Evolutionary conservation across 1,139 yeast genomes (phyloP).

Genomic region (Taiozyma sp.): DNA sequence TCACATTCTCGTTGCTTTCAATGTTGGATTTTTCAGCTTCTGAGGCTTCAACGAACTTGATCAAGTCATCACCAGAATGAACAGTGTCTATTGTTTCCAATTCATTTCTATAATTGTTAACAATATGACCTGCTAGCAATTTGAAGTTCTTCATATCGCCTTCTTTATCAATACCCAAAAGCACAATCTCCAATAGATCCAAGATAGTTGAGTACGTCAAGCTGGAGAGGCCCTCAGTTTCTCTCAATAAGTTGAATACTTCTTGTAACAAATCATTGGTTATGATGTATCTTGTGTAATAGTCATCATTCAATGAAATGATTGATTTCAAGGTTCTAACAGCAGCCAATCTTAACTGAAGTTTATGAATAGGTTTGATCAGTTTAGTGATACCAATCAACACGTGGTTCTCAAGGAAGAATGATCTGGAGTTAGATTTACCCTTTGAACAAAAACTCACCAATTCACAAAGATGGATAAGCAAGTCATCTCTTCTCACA

Average conservation of each 20-base stretch:
- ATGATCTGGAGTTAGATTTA: constrained; percentile 48
- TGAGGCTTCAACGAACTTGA: constrained; percentile 19
- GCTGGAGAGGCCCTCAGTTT: constrained; percentile 51
- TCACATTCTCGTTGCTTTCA: constrained; percentile 8
- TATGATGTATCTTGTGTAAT: constrained; percentile 52
- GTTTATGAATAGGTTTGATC: constrained; percentile 31
- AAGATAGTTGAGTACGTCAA: constrained; percentile 74
- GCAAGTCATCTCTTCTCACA: constrained; percentile 34
- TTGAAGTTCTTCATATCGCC: constrained; percentile 38
- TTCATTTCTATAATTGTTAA: constrained; percentile 36
- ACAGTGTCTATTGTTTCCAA: constrained; percentile 34
- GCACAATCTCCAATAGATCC: constrained; percentile 58
- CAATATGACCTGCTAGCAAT: constrained; percentile 45
- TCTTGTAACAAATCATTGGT: constrained; percentile 48
- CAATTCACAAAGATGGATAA: constrained; percentile 66
- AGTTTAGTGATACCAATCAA: constrained; percentile 50
- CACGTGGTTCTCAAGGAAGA: constrained; percentile 53
- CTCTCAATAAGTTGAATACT: constrained; percentile 46
- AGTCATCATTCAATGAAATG: constrained; percentile 55
- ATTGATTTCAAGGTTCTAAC: constrained; percentile 60
- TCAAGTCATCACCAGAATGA: constrained; percentile 29
- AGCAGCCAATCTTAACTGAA: constrained; percentile 60
- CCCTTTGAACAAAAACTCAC: constrained; percentile 60
- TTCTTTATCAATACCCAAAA: constrained; percentile 26
- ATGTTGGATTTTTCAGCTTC: constrained; percentile 15